Evolutionary conservation across 164 flowering plant genomes (phyloP), one percentile per base, ranked within the genome.

Genomic region (Aristolochia contorta): DNA sequence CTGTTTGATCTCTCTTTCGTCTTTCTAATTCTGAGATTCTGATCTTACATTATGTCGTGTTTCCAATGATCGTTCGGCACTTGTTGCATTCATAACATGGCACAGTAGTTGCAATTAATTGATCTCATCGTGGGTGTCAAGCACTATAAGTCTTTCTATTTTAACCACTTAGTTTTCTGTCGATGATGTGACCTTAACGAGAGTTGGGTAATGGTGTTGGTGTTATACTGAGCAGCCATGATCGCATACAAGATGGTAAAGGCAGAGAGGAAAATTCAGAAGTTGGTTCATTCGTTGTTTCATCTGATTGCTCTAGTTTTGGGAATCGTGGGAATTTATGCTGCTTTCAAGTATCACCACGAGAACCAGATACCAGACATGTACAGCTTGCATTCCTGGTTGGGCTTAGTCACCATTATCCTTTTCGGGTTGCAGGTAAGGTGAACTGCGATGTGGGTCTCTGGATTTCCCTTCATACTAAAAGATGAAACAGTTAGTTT

Each of bases 311-410:
- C 87, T 9, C 21, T 83, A 14, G 46, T 63, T 18, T 48, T 79
- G 14, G 96, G 89, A 21, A 74, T 86, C 33, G 74, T 81, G 8
- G 96, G 90, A 0, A 47, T 86, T n/a, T 71, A 77, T 65, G 96
- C 92, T 2, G 81, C 64, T 21, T 86, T 89, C 81, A 89, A 80
- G 71, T 89, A 9, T 33, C 90, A 86, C 56, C 68, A 78, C 16
- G 68, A 48, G 69, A 20, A 0, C 16, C 43, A 62, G 12, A 10
- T 80, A 6, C 46, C 65, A 19, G 63, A 84, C 50, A 66, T 89
- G 81, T 64, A 70, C 22, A 80, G 76, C 77, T 71, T 89, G 68
- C 96, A 89, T 70, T 89, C 96, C 8, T 88, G 96, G 96, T 77
- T 88, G n/a, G 96, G 96, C 64, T 67, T 88, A 1, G 65, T 49